Base-by-base conservation (phyloP, 139 green algal species). In the Zygnema circumcarinatum region DNA sequence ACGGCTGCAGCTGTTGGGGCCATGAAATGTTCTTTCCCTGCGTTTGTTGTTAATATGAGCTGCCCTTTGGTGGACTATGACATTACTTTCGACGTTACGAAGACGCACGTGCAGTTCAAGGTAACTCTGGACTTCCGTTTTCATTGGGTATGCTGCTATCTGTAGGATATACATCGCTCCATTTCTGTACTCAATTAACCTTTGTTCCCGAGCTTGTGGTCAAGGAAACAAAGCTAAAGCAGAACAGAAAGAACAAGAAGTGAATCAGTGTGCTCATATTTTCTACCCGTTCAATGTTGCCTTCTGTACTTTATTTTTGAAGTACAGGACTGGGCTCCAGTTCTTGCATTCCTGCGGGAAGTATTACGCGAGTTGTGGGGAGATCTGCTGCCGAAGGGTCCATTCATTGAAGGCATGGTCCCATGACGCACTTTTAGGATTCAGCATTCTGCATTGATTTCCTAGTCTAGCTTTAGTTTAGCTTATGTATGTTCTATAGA, bases 41-140 rank as follows among this genome's bases (percentile, higher is more conserved):
- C 81, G 2, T 87, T 87, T 56, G 25, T 83, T 2, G 38, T 83
- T 16, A 87, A 87, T 20, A 31, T 87, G 31, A 85, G 22, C 33
- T 87, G 81, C 36, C 81, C 81, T 42, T 22, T 85, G 38, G 35
- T 7, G 3, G 25, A 53, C 22, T 87, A 87, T 85, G 81, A 87
- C 67, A 83, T 87, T 42, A 83, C 81, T 32, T 83, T 87, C 16
- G 81, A 87, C 3, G 33, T 41, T 20, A 56, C 67, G 2, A 87
- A 87, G 81, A 84, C 81, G n/a, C 53, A 81, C 21, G 67, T 54
- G 32, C 40, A 87, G 32, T 87, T 87, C n/a, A 87, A 87, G 67
- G 81, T 87, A 11, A 33, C n/a, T n/a, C n/a, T n/a, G n/a, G n/a
- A n/a, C n/a, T n/a, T n/a, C n/a, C n/a, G n/a, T n/a, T 72, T 29